phyloP scores from a whole-genome alignment of 225 moss, liverwort and hornwort species.

The Physcomitrellopsis africana region DNA sequence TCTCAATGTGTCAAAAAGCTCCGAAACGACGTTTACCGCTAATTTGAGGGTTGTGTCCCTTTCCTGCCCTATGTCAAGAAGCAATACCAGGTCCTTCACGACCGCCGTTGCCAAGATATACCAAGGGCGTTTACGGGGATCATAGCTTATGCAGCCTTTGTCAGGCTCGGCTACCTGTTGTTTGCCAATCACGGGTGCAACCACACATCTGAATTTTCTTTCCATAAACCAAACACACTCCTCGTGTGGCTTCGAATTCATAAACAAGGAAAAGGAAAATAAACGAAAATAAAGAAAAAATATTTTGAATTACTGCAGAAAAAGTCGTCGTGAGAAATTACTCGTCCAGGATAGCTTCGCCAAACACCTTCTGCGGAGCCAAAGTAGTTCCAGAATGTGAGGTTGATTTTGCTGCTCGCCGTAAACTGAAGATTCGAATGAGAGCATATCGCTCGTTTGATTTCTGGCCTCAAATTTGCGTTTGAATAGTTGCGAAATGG shows the following conservation, averaged over 20 bases:
- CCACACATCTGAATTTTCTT: too few relatives aligned
- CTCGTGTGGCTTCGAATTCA: too few relatives aligned
- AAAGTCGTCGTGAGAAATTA: constrained; percentile 12
- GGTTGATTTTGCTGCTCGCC: constrained; percentile 48
- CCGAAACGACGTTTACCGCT: constrained; percentile 30
- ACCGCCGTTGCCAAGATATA: constrained; percentile 51
- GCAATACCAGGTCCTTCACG: constrained; percentile 47
- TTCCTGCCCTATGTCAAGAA: constrained; percentile 48
- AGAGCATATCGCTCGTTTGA: constrained; percentile 50
- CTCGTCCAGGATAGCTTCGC: constrained; percentile 51
- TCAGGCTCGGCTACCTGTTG: constrained; percentile 44
- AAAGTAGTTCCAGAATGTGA: constrained; percentile 61
- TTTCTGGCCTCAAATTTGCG: constrained; percentile 49
- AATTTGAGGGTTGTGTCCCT: constrained; percentile 17
- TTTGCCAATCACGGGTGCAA: neutral
- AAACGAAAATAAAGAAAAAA: too few relatives aligned
- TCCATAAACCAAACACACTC: neutral
- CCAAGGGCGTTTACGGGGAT: constrained; percentile 60
- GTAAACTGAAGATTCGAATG: constrained; percentile 53
- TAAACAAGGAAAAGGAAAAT: too few relatives aligned
- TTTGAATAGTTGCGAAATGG: constrained; percentile 41
- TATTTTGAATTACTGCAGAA: neutral
- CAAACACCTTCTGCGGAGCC: constrained; percentile 48
- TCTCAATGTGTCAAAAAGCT: constrained; percentile 40
- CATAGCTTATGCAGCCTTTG: constrained; percentile 38